Conservation (phyloP, 345 rosid genomes). For the Citrus australasica region DNA sequence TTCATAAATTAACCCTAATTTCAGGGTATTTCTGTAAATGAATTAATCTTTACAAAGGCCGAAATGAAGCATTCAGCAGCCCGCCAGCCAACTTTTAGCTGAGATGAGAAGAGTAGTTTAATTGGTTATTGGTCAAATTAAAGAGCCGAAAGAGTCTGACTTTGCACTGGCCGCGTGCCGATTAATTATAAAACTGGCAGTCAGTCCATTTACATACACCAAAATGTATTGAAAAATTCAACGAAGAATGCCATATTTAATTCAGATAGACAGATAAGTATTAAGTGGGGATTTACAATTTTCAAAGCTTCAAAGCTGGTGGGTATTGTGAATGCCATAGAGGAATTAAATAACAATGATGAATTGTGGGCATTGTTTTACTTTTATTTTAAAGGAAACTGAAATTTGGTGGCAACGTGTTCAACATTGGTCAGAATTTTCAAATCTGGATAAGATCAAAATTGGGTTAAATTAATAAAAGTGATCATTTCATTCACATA, state of each 20-base stretch:
- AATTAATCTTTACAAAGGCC: too few species aligned
- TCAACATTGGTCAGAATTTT: neutral
- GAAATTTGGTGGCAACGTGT: neutral
- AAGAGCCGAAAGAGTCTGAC: neutral
- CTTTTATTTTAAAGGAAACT: neutral
- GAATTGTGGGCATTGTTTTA: neutral
- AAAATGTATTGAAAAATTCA: neutral
- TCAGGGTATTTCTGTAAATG: too few species aligned
- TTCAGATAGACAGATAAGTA: neutral
- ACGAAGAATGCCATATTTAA: neutral
- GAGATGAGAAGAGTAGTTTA: too few species aligned
- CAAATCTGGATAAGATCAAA: neutral
- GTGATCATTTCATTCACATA: too few species aligned
- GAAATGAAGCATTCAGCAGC: too few species aligned
- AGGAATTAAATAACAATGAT: neutral
- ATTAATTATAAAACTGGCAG: neutral
- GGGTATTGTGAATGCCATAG: neutral
- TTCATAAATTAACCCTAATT: too few species aligned
- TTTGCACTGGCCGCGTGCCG: slow-evolving; percentile 4
- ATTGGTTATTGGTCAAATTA: too few species aligned
- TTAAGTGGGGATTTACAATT: neutral
- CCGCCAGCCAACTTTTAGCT: too few species aligned
- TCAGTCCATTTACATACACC: neutral
- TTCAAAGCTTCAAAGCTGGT: neutral
- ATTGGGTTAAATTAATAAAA: neutral